A percentile compares a stretch with the other conserved stretches of the same genome.
phyloP scores from a whole-genome alignment of 208 protist species.

The Crithidia acanthocephali region DNA sequence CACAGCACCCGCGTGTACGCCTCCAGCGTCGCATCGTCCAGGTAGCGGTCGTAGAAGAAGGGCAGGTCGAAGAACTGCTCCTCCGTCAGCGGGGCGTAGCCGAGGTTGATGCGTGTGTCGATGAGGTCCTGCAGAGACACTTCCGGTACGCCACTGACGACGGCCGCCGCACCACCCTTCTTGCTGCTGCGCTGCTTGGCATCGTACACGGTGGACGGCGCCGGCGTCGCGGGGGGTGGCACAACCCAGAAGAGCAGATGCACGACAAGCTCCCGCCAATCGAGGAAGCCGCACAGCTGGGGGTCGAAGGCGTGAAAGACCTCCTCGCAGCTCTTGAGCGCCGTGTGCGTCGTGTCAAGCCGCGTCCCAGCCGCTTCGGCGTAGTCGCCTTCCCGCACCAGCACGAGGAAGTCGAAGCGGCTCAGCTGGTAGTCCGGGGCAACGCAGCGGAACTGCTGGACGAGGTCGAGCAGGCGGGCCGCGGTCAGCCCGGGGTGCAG shows the following conservation, averaged over 20 bases:
- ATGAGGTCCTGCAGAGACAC: slow-evolving; percentile 62
- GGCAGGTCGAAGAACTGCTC: slow-evolving; percentile 59
- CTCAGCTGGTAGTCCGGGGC: slow-evolving; percentile 77
- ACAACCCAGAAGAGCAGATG: slow-evolving; percentile 88
- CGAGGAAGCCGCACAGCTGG: slow-evolving; percentile 58
- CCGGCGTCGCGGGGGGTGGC: slow-evolving; percentile 6
- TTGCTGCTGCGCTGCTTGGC: slow-evolving; percentile 9
- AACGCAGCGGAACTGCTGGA: slow-evolving; percentile 61
- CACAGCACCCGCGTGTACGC: slow-evolving; percentile 73
- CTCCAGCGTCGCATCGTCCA: slow-evolving; percentile 51
- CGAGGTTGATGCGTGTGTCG: slow-evolving; percentile 43
- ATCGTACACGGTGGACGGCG: slow-evolving; percentile 1
- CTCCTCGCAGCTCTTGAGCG: slow-evolving; percentile 36
- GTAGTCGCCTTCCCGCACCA: slow-evolving; percentile 69
- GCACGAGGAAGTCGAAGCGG: slow-evolving; percentile 63
- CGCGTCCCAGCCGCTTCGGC: slow-evolving; percentile 35
- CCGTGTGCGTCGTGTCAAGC: slow-evolving; percentile 19
- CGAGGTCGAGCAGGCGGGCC: slow-evolving; percentile 59
- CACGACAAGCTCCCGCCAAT: slow-evolving; percentile 87
- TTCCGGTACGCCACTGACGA: slow-evolving; percentile 44
- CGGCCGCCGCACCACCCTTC: neutral
- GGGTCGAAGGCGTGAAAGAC: slow-evolving; percentile 79
- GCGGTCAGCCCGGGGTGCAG: slow-evolving; percentile 72
- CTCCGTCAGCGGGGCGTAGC: slow-evolving; percentile 41
- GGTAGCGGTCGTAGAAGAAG: slow-evolving; percentile 66